phyloP scores from a whole-genome alignment of 1,139 yeast species.

The Eremothecium coryli region DNA sequence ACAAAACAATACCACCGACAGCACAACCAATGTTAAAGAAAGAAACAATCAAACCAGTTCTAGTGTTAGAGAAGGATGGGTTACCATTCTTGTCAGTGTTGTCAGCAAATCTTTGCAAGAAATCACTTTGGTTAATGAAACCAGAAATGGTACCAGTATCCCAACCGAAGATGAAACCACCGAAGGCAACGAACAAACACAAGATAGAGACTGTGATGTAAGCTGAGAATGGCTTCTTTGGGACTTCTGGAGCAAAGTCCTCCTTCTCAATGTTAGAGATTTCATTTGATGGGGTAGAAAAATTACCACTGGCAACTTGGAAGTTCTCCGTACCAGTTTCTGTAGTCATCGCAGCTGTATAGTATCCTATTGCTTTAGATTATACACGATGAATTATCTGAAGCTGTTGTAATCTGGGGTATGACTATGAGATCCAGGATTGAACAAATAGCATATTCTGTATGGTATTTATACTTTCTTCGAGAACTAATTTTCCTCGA shows the following conservation, averaged over 20 bases:
- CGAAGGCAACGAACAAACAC: conserved; percentile 51
- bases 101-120: conserved; percentile 36
- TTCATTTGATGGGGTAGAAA: conserved; percentile 20
- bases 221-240: conserved; percentile 43
- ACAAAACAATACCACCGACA: conserved; percentile 51
- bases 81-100: conserved; percentile 27
- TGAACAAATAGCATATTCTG: too few relatives aligned
- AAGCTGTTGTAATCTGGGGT: too few relatives aligned
- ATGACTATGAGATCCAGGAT: too few relatives aligned
- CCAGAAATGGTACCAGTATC: conserved; percentile 77
- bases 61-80: conserved; percentile 39
- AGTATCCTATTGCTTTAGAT: too few relatives aligned
- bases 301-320: conserved; percentile 15
- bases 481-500: too few relatives aligned
- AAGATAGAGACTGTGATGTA: conserved; percentile 36
- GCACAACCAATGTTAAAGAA: conserved; percentile 67
- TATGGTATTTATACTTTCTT: too few relatives aligned
- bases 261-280: conserved; percentile 17
- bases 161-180: conserved; percentile 64
- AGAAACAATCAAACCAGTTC: conserved; percentile 54
- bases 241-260: conserved; percentile 16
- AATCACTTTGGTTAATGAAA: conserved; percentile 61
- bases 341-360: too few relatives aligned
- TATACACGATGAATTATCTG: too few relatives aligned
- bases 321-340: conserved; percentile 12